Percentiles rank a stretch among this genome's conserved stretches.
phyloP scores from a whole-genome alignment of 2,329 filamentous ascomycete species.

The Monosporascus ibericus region DNA sequence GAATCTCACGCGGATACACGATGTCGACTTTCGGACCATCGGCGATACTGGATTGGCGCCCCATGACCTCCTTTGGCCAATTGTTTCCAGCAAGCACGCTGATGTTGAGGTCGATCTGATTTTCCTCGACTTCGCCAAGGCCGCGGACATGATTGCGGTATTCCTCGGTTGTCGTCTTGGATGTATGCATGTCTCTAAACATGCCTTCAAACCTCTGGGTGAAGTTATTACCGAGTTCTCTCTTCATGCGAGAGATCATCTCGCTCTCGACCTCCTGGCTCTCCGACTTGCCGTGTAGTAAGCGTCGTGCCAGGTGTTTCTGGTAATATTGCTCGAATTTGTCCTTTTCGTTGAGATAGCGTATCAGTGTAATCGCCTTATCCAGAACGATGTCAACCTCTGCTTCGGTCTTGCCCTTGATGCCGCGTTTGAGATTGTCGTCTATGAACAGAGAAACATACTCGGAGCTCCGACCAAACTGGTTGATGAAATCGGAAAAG shows the following conservation, averaged over 20 bases:
- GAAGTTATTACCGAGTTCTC: conserved; percentile 90
- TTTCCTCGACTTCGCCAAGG: conserved; percentile 46
- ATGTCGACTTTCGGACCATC: conserved; percentile 44
- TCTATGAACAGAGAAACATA: conserved; percentile 96
- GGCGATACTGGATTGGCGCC: conserved; percentile 46
- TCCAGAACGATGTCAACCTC: conserved; percentile 82
- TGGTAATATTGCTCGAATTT: conserved; percentile 97
- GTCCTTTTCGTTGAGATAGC: conserved; percentile 88
- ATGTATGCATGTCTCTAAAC: conserved; percentile 94
- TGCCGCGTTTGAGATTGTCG: conserved; percentile 88
- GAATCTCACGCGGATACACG: conserved; percentile 69
- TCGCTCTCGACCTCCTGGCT: conserved; percentile 90
- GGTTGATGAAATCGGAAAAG: conserved; percentile 89
- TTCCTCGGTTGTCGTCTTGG: conserved; percentile 70
- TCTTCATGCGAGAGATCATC: conserved; percentile 95
- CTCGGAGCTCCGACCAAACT: conserved; percentile 79
- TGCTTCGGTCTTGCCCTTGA: conserved; percentile 84
- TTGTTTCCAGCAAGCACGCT: conserved; percentile 87
- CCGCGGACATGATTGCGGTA: conserved; percentile 64
- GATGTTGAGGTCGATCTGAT: conserved; percentile 72
- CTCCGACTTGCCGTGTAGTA: conserved; percentile 83
- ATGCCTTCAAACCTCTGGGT: conserved; percentile 91
- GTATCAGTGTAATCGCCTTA: conserved; percentile 80
- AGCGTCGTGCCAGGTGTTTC: conserved; percentile 82
- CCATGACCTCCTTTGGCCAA: conserved; percentile 90